Percentiles rank a stretch among this genome's conserved stretches.
These are phyloP conservation scores for Zarea fungicola DNA, from an alignment of 2,329 filamentous ascomycete species.

Conservation along the genomic window DNA sequence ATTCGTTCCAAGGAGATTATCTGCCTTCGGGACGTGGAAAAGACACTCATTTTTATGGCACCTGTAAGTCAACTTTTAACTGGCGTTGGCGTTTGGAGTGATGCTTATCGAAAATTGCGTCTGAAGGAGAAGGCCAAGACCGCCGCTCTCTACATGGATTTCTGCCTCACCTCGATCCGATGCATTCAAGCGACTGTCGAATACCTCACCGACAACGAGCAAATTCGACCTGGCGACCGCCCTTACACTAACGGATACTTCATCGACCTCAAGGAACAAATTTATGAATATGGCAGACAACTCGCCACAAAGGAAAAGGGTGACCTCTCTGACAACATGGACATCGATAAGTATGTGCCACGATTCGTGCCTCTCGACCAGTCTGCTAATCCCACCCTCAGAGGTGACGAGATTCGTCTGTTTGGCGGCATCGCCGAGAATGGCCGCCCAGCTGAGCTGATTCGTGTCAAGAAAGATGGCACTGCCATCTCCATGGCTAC, in stretches of 20 bases:
- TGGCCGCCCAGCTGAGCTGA: constrained; percentile 77
- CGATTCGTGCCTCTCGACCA: constrained; percentile 25
- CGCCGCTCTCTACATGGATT: constrained; percentile 69
- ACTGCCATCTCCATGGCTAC: constrained; percentile 74
- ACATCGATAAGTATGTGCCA: constrained; percentile 51
- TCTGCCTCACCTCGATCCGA: constrained; percentile 84
- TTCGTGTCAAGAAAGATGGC: constrained; percentile 75
- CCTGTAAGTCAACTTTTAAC: constrained; percentile 73
- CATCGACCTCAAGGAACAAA: constrained; percentile 91
- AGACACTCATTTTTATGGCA: constrained; percentile 84
- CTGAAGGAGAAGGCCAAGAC: constrained; percentile 73
- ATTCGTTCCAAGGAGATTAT: constrained; percentile 82
- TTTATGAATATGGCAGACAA: constrained; percentile 81
- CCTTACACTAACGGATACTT: constrained; percentile 97
- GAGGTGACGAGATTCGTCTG: constrained; percentile 66
- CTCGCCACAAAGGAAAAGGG: constrained; percentile 69
- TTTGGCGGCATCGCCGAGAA: constrained; percentile 77
- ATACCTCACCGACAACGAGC: constrained; percentile 79
- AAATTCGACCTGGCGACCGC: constrained; percentile 75
- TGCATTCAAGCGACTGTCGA: constrained; percentile 87
- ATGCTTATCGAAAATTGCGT: constrained; percentile 65
- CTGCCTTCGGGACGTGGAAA: constrained; percentile 89
- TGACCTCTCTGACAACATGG: constrained; percentile 52
- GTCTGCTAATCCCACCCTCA: constrained; percentile 26
- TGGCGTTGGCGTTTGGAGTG: constrained; percentile 53